Evolutionary conservation across 805 yeast species (phyloP), one percentile per base, ranked within the genome.

Genomic region (Yarrowia sp.): DNA sequence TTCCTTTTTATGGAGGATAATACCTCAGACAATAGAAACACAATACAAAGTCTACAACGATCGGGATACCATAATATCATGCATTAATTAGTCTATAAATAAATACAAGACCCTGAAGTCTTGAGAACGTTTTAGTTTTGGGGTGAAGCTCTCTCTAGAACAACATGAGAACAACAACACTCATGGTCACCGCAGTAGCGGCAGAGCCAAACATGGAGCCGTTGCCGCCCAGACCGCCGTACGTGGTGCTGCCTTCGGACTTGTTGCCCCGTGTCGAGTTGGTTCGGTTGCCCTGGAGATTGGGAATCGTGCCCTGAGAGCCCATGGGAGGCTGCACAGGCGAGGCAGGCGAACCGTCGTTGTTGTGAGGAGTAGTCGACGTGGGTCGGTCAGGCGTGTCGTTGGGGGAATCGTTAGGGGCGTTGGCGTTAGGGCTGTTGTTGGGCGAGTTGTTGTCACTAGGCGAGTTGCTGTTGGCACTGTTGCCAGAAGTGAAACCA

Each of bases 241-340:
- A 58, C 39, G 64, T 58, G 50, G 64, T 58, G n/a, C 64, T 58
- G 30, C 64, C 64, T 33, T 58, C 64, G 43, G 64, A 58, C 40
- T 58, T 58, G 64, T 58, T 58, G 50, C 64, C 64, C 14, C 64
- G 49, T 13, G 64, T 58, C 17, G 64, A 58, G 64, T 58, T 58
- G 64, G 64, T 58, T 33, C 64, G 50, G 64, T 58, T 58, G 64
- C 50, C 50, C 40, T 42, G 50, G 17, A 43, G 33, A 20, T 42
- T 43, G 50, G 64, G 64, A 58, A 58, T 58, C 19, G 50, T 43
- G 43, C 64, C 64, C 20, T 58, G 64, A 33, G 64, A 58, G 49
- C 64, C 50, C 39, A 34, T 14, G 33, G 64, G 64, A 30, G 64
- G 64, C 50, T 58, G 64, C 12, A 58, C 64, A n/a, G 64, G 64